Percentiles rank a stretch among this genome's conserved stretches.
Conservation (phyloP, 179 eudicot species). For the Drosera spatulata region DNA sequence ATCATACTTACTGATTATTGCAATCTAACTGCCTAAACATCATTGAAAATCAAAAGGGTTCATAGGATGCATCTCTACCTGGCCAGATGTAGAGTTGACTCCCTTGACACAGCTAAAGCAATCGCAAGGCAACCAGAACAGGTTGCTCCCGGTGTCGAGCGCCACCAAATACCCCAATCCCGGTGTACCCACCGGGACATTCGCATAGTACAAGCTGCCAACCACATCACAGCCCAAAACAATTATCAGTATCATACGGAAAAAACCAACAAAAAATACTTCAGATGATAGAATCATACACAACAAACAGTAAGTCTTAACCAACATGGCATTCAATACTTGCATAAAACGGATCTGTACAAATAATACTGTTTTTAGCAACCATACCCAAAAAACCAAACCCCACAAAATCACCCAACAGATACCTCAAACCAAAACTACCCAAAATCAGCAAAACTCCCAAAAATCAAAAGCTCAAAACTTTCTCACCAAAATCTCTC, state of each 20-base stretch:
- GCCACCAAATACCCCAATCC: slow-evolving; percentile 62
- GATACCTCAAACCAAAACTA: no score
- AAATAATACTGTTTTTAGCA: no score
- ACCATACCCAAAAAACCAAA: no score
- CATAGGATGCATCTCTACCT: slow-evolving; percentile 15
- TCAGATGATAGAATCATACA: not conserved
- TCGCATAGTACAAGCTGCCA: slow-evolving; percentile 79
- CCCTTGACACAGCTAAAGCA: slow-evolving; percentile 58
- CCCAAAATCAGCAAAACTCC: no score
- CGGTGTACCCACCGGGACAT: slow-evolving; percentile 71
- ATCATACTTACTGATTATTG: no score
- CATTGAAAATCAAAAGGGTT: no score
- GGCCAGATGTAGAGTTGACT: slow-evolving; percentile 12
- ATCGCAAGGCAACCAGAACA: slow-evolving; percentile 87
- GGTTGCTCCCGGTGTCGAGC: slow-evolving; percentile 84
- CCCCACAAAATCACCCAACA: no score
- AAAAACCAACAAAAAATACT: not conserved
- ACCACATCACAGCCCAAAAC: slow-evolving; percentile 2
- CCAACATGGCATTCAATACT: no score
- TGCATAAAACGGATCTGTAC: no score
- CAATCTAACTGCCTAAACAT: no score
- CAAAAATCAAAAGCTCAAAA: no score
- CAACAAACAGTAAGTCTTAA: not conserved
- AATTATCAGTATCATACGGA: not conserved
- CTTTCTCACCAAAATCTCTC: no score